Base-by-base conservation (phyloP, 2,329 filamentous ascomycete species). In the Colletotrichum destructivum region DNA sequence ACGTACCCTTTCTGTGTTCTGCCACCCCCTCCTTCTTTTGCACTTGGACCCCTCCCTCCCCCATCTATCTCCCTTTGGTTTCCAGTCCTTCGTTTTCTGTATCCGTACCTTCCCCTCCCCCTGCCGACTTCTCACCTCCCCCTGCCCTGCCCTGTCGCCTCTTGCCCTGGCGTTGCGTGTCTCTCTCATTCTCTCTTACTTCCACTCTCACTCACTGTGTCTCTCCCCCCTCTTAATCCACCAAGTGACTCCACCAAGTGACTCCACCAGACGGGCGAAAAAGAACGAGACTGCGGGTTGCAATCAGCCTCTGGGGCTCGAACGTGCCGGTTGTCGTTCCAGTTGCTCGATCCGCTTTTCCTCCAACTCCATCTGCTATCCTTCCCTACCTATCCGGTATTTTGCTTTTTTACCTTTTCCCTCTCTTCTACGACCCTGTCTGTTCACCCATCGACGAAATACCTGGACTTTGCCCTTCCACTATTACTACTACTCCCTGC, bases 261-360 rank as follows among this genome's bases (percentile, higher is more conserved):
- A 51, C 44, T 70, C 66, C 66, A 70, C 66, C 54, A 47, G 59
- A 26, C 65, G 55, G 65, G 54, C 66, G 31, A 31, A 60, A 62
- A 60, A 62, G 60, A 54, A 66, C 70, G 70, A 72, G 61, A 55
- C 66, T 18, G n/a, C 31, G 31, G 31, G 31, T 49, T 70, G 70
- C 70, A 72, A 72, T 70, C 70, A 66, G 55, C 70, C 60, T 72
- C 55, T 57, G 40, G 70, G 35, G 47, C 69, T 72, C 69, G 69
- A 72, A 70, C 66, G 69, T 61, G 61, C 66, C 60, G 69, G 70
- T 69, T 49, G 49, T 70, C 70, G 66, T 72, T 72, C 70, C 70
- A 72, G 60, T 64, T 49, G 46, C 49, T 62, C 57, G 57, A 71
- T 71, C 69, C 69, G 63, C 69, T 68, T 62, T 31, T 60, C 46